Evolutionary conservation across 345 rosid genomes (phyloP), one percentile per base, ranked within the genome.

Genomic region (Dipteronia dyeriana): DNA sequence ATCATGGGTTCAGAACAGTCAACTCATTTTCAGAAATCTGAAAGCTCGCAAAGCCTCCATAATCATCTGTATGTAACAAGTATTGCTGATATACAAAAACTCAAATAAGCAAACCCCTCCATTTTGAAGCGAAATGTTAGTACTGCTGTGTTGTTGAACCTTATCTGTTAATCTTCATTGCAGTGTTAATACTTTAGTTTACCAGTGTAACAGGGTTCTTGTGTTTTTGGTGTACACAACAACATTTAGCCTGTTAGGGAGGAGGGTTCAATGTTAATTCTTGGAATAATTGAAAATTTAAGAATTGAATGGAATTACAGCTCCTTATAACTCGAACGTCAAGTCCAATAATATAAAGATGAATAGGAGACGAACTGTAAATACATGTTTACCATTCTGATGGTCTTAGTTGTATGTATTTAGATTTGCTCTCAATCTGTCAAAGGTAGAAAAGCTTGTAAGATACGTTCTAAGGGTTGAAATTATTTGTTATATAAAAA

Each of bases 1-100:
- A 86, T 80, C 92, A 90, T 2, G 92, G 87, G 67, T 92, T 92
- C 91, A 82, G 84, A 83, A 91, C 91, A 9, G 76, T 91, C 73
- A 84, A 77, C 70, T 88, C 97, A 1, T 89, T 89, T 79, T 79
- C 76, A 11, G 91, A 89, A 70, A 84, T 90, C 82, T 90, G 83
- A 87, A 63, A 65, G 85, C 72, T 22, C 47, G 4, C 43, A 3
- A 59, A 47, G 5, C 74, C 53, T 74, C 38, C 62, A 19, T 29
- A 26, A 38, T 64, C 73, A 19, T 19, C 61, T 73, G 60, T 10
- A 51, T 65, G 73, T 68, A 53, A 34, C 31, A 7, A 34, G 38
- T 31, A 31, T 53, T 20, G 54, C 54, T 54, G 38, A 34, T 22
- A 43, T 9, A 23, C 39, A 39, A 26, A 26, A 66, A 66, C 53